Base-by-base conservation (phyloP, 2,329 filamentous ascomycete species). In the Aspergillus aculeatinus region DNA sequence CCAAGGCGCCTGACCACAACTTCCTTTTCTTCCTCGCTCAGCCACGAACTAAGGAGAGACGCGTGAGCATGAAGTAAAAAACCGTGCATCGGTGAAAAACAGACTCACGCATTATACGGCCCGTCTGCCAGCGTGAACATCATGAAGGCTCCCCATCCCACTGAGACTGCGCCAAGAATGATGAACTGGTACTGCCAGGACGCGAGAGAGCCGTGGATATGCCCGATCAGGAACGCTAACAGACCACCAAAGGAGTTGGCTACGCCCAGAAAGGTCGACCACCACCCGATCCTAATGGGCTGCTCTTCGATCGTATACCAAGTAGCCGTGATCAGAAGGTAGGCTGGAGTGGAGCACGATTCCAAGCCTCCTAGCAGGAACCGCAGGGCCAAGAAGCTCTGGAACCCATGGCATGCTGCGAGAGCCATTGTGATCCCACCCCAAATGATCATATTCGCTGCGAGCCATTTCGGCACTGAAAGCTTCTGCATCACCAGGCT, bases 261-360 rank as follows among this genome's bases (percentile, higher is more conserved):
- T 39, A 51, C n/a, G 19, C 27, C 50, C 14, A 51, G 50, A 7
- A 51, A 51, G 16, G 50, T 51, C 4, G 50, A 51, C 27, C 27
- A 51, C 27, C 50, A 51, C 9, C 50, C 50, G 11, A 51, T 51
- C 19, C 4, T 56, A 52, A n/a, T 65, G 65, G 48, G 68, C 55
- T 69, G 67, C 42, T 68, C 66, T 39, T 59, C 16, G 5, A 63
- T 55, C 4, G 59, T 69, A 51, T 69, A 70, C 60, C 62, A 70
- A 66, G 63, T 63, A 27, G 63, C 60, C 5, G 69, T 72, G 44
- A 66, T 78, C 64, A 72, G 61, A 57, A 51, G 50, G 23, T 51
- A 51, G 3, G 50, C 29, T 3, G 50, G 50, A 4, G 50, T 33
- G 3, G 50, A 51, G 19, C 50, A 51, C 3, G 50, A 51, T 9